Evolutionary conservation across 306 rosid species (phyloP), one percentile per base, ranked within the genome.

Genomic region (Lupinus albus): DNA sequence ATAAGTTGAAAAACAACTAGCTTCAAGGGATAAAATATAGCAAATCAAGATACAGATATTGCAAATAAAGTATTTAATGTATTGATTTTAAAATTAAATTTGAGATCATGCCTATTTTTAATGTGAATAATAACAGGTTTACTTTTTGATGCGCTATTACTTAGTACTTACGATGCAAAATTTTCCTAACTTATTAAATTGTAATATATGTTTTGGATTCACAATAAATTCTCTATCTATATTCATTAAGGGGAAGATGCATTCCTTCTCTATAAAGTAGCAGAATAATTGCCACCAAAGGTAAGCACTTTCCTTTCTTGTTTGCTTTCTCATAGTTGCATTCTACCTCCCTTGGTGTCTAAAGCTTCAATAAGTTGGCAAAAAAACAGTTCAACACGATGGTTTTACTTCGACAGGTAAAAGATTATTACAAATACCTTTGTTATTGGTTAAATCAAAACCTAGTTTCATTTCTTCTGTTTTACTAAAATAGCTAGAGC

Each of bases 401-500:
- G 88, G 81, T 48, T 52, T 63, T 68, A 11, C 67, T 78, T 33
- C 47, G 61, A 60, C 81, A 84, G 81, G 88, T 84, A 42, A 28
- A 33, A 33, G 41, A 8, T 42, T 68, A 9, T 20, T 35, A 15
- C 56, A 55, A 14, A 35, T 72, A 62, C 12, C 8, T 45, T 17
- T 13, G 57, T 32, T 15, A 50, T n/a, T 50, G 11, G 56, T 39
- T 55, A 70, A 54, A 54, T 28, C 0, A 21, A 55, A 42, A 39
- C 14, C 8, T 67, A 2, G 47, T 72, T 75, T 63, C 46, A 53
- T 47, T 55, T 52, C 25, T 44, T 63, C 8, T 41, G 57, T 67
- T 61, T 36, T 64, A 56, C 52, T 52, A 28, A 66, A 33, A 69
- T 80, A 28, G 54, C 61, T 42, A 52, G 57, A 71, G 12, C 77